Evolutionary conservation across 371 early-diverging fungal species (phyloP).

Genomic region (Mucor circinelloides): DNA sequence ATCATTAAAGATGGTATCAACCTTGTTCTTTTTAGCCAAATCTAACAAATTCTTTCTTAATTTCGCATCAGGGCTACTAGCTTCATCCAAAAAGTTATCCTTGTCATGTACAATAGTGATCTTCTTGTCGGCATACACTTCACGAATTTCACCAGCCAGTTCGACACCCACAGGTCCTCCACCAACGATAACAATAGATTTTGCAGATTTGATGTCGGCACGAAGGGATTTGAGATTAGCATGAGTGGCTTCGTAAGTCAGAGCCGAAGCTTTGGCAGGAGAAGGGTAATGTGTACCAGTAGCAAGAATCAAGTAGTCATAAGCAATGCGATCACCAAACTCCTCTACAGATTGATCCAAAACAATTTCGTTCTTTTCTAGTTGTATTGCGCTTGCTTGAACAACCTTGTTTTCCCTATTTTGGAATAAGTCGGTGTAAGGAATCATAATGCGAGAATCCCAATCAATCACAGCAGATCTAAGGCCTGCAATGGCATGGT

Average conservation of each 20-base stretch:
- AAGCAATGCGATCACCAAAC: conserved; percentile 17
- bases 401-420: conserved; percentile 28
- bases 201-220: conserved; percentile 36
- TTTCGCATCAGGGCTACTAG: conserved; percentile 25
- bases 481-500: conserved; percentile 32
- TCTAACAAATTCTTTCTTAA: conserved; percentile 24
- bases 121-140: conserved; percentile 39
- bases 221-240: conserved; percentile 32
- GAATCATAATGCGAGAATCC: conserved; percentile 29
- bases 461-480: conserved; percentile 29
- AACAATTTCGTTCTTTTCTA: conserved; percentile 17
- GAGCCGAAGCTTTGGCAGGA: conserved; percentile 19
- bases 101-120: conserved; percentile 51
- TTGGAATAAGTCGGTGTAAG: conserved; percentile 33
- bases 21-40: conserved; percentile 33
- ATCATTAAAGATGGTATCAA: conserved; percentile 56
- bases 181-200: conserved; percentile 57
- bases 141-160: conserved; percentile 54
- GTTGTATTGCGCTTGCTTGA: conserved; percentile 26
- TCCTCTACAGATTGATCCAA: conserved; percentile 21
- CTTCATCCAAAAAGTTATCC: conserved; percentile 25
- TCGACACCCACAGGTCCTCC: conserved; percentile 64
- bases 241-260: conserved; percentile 24
- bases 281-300: conserved; percentile 32
- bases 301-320: conserved; percentile 29